Percentiles rank a stretch among this genome's conserved stretches.
phyloP scores from a whole-genome alignment of 2,329 filamentous ascomycete species.

The Pyricularia pennisetigena region DNA sequence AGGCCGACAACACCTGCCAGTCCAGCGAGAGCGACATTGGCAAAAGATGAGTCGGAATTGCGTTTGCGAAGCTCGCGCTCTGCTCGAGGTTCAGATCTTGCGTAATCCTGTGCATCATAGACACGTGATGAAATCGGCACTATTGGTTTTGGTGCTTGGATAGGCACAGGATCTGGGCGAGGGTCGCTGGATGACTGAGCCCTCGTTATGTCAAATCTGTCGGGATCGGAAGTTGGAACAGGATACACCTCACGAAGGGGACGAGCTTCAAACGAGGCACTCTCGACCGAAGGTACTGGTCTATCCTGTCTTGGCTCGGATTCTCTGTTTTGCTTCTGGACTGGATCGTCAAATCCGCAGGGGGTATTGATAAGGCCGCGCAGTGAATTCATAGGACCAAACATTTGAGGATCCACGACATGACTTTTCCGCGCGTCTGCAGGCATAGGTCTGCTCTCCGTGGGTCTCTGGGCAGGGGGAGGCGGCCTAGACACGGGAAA shows the following conservation, averaged over 20 bases:
- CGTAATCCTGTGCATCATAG: slow-evolving; percentile 37
- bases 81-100: slow-evolving; percentile 20
- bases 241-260: slow-evolving; percentile 57
- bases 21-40: slow-evolving; percentile 35
- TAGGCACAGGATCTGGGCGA: slow-evolving; percentile 52
- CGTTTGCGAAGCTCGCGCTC: slow-evolving; percentile 12
- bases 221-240: slow-evolving; percentile 55
- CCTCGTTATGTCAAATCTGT: slow-evolving; percentile 47
- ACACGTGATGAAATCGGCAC: slow-evolving; percentile 61
- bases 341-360: slow-evolving; percentile 40
- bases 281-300: slow-evolving; percentile 23
- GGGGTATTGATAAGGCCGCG: slow-evolving; percentile 44
- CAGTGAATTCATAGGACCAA: slow-evolving; percentile 52
- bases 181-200: slow-evolving; percentile 10
- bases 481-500: slow-evolving; percentile 18
- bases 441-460: slow-evolving; percentile 8
- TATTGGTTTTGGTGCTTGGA: slow-evolving; percentile 81
- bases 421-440: slow-evolving; percentile 32
- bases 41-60: slow-evolving; percentile 27
- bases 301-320: slow-evolving; percentile 19
- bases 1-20: slow-evolving; percentile 38
- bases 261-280: slow-evolving; percentile 22
- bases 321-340: not conserved
- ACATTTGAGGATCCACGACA: slow-evolving; percentile 46
- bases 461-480: slow-evolving; percentile 16